Evolutionary conservation across 2,329 filamentous ascomycete genomes (phyloP), one percentile per base, ranked within the genome.

Genomic region (Thelonectria olida): DNA sequence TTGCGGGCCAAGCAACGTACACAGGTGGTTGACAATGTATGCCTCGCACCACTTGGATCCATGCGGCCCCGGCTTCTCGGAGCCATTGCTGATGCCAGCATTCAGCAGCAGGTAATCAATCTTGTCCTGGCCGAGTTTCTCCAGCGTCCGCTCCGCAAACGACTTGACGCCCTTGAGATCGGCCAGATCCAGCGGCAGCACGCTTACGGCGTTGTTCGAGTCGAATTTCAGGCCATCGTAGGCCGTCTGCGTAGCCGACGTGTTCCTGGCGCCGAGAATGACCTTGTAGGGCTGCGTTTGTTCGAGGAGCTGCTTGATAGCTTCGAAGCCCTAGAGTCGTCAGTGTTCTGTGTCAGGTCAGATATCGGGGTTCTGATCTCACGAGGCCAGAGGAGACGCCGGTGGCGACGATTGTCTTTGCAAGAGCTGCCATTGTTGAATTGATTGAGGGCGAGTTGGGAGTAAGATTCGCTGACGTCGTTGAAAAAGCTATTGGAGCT

Each of bases 61-160:
- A 52, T 78, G 64, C 0, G 78, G 75, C 0, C 77, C 76, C 8
- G 76, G 73, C 12, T 74, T 70, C 9, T 77, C 72, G 0, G 78
- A 73, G 0, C 64, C 64, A n/a, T 78, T 78, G 25, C 67, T 73
- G n/a, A 81, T 75, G 13, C 67, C 84, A 0, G 84, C 84, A 58
- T 85, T 85, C 23, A 86, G 72, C 15, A 86, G 42, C 5, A 86
- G 64, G 57, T 81, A 84, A 65, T 85, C 82, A 48, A 86, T 71
- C 57, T 76, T 79, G 7, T 70, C 71, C 6, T 73, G 50, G 1
- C 79, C 82, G 2, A 85, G 65, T 42, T 74, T 76, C 1, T 77
- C 72, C 3, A 85, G 75, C 2, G 77, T 73, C 65, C 80, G 70
- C 23, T 79, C 72, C 0, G 84, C 81, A 69, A 86, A 86, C 0